Evolutionary conservation across 169 alveolate species (phyloP).

Genomic region (Eimeria mitis): DNA sequence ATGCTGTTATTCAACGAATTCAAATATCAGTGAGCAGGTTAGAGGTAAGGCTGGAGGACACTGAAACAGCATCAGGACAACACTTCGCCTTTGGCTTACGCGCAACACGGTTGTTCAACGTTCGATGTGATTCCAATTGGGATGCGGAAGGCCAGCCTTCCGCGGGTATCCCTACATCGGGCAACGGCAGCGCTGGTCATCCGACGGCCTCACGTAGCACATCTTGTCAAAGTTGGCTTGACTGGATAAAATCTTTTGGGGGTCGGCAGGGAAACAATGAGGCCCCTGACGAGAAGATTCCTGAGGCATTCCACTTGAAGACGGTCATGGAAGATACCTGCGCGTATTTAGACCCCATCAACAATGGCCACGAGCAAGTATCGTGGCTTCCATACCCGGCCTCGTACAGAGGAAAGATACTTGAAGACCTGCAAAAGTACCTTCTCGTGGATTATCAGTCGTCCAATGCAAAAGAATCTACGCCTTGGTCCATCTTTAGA

Average conservation of each 20-base stretch:
- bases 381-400: slow-evolving; percentile 72
- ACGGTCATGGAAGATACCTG: slow-evolving; percentile 33
- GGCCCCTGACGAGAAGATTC: not conserved
- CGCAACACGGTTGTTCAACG: slow-evolving; percentile 36
- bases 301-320: slow-evolving; percentile 55
- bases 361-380: slow-evolving; percentile 15
- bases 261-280: not conserved
- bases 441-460: not conserved
- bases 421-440: not conserved
- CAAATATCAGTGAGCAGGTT: slow-evolving; percentile 11
- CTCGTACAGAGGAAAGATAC: slow-evolving; percentile 18
- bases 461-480: not conserved
- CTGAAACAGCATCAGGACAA: slow-evolving; percentile 37
- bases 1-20: slow-evolving; percentile 50
- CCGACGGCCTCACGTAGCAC: not conserved
- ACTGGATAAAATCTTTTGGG: slow-evolving; percentile 15
- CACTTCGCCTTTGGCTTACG: slow-evolving; percentile 61
- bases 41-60: slow-evolving; percentile 64
- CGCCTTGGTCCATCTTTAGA: not conserved
- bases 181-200: not conserved
- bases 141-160: not conserved
- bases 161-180: not conserved
- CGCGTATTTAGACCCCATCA: slow-evolving; percentile 33
- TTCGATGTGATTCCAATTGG: slow-evolving; percentile 53
- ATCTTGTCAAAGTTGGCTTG: slow-evolving; percentile 28